phyloP scores from a whole-genome alignment of 345 rosid species.

The Populus alba region DNA sequence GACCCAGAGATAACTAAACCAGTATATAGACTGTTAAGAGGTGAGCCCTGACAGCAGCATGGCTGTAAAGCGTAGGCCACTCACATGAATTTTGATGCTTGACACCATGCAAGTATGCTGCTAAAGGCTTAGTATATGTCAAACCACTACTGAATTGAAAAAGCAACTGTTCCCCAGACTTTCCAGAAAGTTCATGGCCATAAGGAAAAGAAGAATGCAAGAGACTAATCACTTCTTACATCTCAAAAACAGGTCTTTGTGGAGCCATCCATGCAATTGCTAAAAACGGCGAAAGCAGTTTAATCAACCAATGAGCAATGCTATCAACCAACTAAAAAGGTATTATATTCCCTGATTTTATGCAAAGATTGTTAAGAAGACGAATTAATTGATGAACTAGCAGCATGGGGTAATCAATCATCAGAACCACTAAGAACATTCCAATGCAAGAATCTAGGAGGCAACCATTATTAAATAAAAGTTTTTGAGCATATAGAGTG shows the following conservation, averaged over 20 bases:
- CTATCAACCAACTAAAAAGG: neutral
- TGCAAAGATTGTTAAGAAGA: neutral
- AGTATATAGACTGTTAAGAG: neutral
- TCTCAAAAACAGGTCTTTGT: neutral
- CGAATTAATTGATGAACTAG: neutral
- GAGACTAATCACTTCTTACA: neutral
- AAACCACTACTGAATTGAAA: conserved; percentile 82
- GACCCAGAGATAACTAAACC: neutral
- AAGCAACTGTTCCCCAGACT: conserved; percentile 94
- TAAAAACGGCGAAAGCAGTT: neutral
- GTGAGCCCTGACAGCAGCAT: neutral
- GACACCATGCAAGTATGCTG: conserved; percentile 77
- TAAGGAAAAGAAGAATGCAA: neutral
- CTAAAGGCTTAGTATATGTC: conserved; percentile 87
- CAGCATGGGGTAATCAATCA: neutral
- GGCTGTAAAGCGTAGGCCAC: conserved; percentile 17
- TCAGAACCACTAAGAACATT: neutral
- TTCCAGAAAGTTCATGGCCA: conserved; percentile 32
- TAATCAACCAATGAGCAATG: neutral
- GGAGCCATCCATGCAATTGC: neutral
- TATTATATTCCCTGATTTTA: neutral
- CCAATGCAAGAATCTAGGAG: neutral
- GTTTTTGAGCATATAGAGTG: neutral
- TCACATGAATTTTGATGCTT: conserved; percentile 69
- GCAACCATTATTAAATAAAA: neutral